Base-by-base conservation (phyloP, 2,329 filamentous ascomycete genomes). In the Fusarium avenaceum region DNA sequence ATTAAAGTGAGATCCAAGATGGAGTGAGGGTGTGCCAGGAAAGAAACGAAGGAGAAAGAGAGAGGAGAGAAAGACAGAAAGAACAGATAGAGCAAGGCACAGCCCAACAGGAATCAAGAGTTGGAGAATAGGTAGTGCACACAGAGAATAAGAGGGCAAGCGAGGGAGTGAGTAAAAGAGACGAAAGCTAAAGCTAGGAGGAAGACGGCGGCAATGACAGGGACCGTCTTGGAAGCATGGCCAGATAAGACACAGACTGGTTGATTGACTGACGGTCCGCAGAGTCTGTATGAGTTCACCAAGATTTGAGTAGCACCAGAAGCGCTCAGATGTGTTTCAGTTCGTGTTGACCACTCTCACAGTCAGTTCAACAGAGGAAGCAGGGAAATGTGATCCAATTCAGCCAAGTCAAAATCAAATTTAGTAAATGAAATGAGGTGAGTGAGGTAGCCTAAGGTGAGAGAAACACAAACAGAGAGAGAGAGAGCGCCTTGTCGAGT, bases 161-260 rank as follows among this genome's bases (percentile, higher is more conserved):
- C 14, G 30, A 33, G 13, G 13, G 30, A 33, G 30, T 33, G 30
- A 33, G 30, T 14, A 15, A 17, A 8, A 38, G 52, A 65, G 60
- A 63, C 62, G 50, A 71, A 67, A 71, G 51, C 65, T 57, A 67
- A 64, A 62, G 58, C 65, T 72, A 72, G 50, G 64, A 57, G 44
- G 60, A 59, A 38, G 63, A 73, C 60, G 67, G 69, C 69, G 71
- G 71, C 71, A 72, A 73, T 55, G 62, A 56, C 67, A 60, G 61
- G 38, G 33, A 51, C 38, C 54, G 67, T 62, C 54, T 65, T 55
- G 52, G 60, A 45, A 57, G 63, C 63, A 71, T 71, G 56, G 56
- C 62, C 50, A 55, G 63, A 55, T 61, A 24, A 52, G 38, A 22
- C 22, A 53, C 8, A 38, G 33, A 38, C 15, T 38, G 28, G 20